phyloP scores from a whole-genome alignment of 257 asterid species.

The Orobanche coerulescens region DNA sequence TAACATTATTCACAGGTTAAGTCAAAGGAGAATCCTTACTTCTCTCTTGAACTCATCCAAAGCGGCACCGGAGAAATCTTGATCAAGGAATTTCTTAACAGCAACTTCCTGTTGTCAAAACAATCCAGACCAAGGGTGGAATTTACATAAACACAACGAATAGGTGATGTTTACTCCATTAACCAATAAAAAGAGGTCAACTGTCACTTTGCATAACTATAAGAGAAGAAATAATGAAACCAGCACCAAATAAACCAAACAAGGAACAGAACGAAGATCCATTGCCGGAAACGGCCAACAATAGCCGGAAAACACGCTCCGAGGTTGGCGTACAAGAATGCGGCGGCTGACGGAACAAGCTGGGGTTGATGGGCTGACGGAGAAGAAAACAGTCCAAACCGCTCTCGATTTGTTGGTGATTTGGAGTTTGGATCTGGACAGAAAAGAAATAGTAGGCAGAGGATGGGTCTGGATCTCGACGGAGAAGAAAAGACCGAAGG shows the following conservation, averaged over 20 bases:
- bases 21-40: constrained; percentile 40
- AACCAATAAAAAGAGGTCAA: background rate
- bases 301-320: background rate
- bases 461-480: too few species aligned
- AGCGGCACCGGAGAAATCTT: constrained; percentile 99
- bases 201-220: constrained; percentile 10
- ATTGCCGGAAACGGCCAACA: background rate
- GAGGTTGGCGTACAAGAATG: too few species aligned
- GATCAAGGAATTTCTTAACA: constrained; percentile 97
- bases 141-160: background rate
- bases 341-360: too few species aligned
- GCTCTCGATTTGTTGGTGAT: too few species aligned
- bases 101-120: constrained; percentile 80
- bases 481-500: too few species aligned
- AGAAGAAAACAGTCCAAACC: too few species aligned
- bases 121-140: constrained; percentile 20
- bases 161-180: background rate
- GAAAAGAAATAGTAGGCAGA: too few species aligned
- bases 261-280: background rate
- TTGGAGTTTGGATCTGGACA: too few species aligned
- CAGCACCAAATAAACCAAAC: background rate
- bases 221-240: background rate
- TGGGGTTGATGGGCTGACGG: too few species aligned
- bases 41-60: constrained; percentile 98
- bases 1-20: constrained; percentile 10